Percentiles rank a stretch among this genome's conserved stretches.
phyloP scores from a whole-genome alignment of 345 rosid genomes.

The Boechera retrofracta region DNA sequence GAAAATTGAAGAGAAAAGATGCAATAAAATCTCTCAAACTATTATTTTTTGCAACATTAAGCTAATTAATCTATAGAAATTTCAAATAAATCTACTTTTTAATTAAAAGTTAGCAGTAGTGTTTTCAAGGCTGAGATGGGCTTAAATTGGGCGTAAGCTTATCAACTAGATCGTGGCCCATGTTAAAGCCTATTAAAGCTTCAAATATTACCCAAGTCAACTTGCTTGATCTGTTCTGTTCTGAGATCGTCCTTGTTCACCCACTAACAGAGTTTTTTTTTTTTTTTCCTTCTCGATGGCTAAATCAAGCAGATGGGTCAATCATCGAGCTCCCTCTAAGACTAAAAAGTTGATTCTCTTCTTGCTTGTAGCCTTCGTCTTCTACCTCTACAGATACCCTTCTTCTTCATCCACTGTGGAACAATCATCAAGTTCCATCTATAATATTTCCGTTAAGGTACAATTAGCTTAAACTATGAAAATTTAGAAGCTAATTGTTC shows the following conservation, averaged over 20 bases:
- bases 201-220: conserved; percentile 21
- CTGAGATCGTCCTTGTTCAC: not conserved
- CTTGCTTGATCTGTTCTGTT: conserved; percentile 9
- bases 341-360: conserved; percentile 11
- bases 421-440: conserved; percentile 57
- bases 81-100: not conserved
- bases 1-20: not conserved
- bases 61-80: not conserved
- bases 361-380: conserved; percentile 32
- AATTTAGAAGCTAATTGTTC: not conserved
- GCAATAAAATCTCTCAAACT: not conserved
- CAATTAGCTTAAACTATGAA: conserved; percentile 6
- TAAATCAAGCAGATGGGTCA: conserved; percentile 35
- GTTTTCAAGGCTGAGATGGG: conserved; percentile 7
- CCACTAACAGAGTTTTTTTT: not conserved
- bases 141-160: not conserved
- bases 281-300: conserved; percentile 33
- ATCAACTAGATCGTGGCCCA: not conserved
- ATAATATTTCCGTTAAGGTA: conserved; percentile 82
- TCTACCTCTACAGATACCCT: conserved; percentile 38
- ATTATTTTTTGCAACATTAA: not conserved
- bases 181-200: conserved; percentile 9
- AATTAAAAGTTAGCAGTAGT: not conserved
- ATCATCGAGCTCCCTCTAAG: conserved; percentile 14
- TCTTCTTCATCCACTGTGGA: conserved; percentile 51